Conservation (phyloP, 176 grass and related monocot genomes). For the Aegilops longissima region DNA sequence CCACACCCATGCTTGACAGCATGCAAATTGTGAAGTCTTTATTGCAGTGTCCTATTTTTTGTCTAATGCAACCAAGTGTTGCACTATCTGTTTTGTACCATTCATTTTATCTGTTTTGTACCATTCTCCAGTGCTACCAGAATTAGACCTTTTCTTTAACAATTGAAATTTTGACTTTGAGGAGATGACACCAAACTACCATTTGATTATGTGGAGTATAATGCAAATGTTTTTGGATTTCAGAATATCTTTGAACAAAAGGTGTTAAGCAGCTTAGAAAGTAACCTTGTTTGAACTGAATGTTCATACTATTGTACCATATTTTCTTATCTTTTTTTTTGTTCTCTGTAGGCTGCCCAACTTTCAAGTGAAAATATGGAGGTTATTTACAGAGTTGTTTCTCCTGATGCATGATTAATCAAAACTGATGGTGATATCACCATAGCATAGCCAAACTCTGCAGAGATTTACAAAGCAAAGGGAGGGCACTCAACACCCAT, state of each 20-base stretch:
- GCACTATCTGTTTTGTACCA: no score
- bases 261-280: not conserved
- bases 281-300: not conserved
- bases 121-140: not conserved
- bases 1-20: not conserved
- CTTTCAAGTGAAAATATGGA: slow-evolving; percentile 39
- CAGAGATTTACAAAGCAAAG: slow-evolving; percentile 15
- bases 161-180: not conserved
- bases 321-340: not conserved
- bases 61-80: not conserved
- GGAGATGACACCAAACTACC: not conserved
- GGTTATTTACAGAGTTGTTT: slow-evolving; percentile 29
- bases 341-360: slow-evolving; percentile 25
- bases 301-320: not conserved
- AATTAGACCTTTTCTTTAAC: not conserved
- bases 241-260: not conserved
- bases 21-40: not conserved
- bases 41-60: not conserved
- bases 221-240: not conserved
- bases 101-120: slow-evolving; percentile 8
- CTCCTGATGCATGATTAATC: slow-evolving; percentile 9
- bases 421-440: slow-evolving; percentile 27
- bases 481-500: slow-evolving; percentile 24
- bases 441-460: slow-evolving; percentile 8
- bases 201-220: slow-evolving; percentile 5